Conservation (phyloP, 1,284 basidiomycete species). For the Rhodotorula sp. region DNA sequence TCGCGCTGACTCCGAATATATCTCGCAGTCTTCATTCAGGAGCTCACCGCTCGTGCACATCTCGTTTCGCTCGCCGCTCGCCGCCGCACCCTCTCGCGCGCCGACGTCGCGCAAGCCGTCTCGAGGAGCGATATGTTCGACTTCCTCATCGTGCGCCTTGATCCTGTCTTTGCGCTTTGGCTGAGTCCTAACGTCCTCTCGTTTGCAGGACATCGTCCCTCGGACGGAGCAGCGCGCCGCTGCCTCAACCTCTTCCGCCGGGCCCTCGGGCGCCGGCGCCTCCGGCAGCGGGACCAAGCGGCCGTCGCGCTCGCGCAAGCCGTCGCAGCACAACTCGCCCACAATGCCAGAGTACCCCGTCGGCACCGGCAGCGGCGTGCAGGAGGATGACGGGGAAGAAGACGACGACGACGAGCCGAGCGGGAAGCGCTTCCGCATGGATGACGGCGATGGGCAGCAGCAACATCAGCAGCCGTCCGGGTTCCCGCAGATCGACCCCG, state of each 20-base stretch:
- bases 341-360: neutral
- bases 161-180: neutral
- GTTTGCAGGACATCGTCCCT: slow-evolving; percentile 70
- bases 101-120: slow-evolving; percentile 86
- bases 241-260: neutral
- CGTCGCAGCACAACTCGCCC: neutral
- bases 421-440: neutral
- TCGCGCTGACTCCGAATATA: neutral
- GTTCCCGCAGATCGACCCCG: neutral
- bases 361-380: neutral
- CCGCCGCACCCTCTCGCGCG: slow-evolving; percentile 82
- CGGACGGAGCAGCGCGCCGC: slow-evolving; percentile 62
- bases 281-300: neutral
- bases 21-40: slow-evolving; percentile 81
- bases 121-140: slow-evolving; percentile 68
- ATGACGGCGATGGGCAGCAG: neutral
- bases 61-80: slow-evolving; percentile 91
- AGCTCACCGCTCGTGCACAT: slow-evolving; percentile 90
- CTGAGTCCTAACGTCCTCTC: too few relatives aligned
- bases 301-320: neutral
- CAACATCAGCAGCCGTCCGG: too few relatives aligned
- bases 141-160: slow-evolving; percentile 55
- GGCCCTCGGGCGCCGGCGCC: neutral
- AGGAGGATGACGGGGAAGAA: neutral
- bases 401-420: neutral